phyloP scores from a whole-genome alignment of 371 early-diverging fungal genomes.

The Mucor circinelloides region DNA sequence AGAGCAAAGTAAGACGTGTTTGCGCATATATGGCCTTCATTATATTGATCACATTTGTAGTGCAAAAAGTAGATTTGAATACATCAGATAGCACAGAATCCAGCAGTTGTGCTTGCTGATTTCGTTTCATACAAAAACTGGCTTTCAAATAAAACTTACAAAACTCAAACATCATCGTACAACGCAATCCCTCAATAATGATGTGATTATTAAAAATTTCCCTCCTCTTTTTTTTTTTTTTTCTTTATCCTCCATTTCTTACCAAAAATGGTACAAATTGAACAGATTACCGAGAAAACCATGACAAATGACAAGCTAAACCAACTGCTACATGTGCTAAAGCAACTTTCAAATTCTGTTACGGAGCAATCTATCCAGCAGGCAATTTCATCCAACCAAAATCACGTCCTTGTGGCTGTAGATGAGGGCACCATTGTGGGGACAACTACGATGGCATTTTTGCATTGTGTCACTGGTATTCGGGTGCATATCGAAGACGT shows the following conservation, averaged over 20 bases:
- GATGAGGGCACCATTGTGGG: conserved; percentile 25
- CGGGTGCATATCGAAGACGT: conserved; percentile 55
- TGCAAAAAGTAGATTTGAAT: conserved; percentile 40
- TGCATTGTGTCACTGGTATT: conserved; percentile 40
- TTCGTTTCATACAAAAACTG: background rate
- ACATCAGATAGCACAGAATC: conserved; percentile 25
- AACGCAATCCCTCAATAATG: background rate
- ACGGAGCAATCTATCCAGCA: background rate
- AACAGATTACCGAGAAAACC: conserved; percentile 4
- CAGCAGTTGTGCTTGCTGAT: conserved; percentile 35
- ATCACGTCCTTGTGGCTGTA: conserved; percentile 26
- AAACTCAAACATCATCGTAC: background rate
- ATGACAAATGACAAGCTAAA: conserved; percentile 3
- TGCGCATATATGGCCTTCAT: background rate
- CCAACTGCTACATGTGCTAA: background rate
- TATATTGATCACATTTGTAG: background rate
- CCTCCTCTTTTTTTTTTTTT: background rate
- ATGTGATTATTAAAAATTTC: background rate
- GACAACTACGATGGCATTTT: conserved; percentile 30
- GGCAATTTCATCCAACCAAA: conserved; percentile 30
- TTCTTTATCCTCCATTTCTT: background rate
- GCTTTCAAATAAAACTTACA: background rate
- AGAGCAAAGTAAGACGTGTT: conserved; percentile 27
- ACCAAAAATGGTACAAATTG: background rate
- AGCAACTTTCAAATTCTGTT: conserved; percentile 28